These are phyloP conservation scores for Huntiella abstrusa DNA, from an alignment of 2,329 filamentous ascomycete species.

Conservation along the genomic window DNA sequence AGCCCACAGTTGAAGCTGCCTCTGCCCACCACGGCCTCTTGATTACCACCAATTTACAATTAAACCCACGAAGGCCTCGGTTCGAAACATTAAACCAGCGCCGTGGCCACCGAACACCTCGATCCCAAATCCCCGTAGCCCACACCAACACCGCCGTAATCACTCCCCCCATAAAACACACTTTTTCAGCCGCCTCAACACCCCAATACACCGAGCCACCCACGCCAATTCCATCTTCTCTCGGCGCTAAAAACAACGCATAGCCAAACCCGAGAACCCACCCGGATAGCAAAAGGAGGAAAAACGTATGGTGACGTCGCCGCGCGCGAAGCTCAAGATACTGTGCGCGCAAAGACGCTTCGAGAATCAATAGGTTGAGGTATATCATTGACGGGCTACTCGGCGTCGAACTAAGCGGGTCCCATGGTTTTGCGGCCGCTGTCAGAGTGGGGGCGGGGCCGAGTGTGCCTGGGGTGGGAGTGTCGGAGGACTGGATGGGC, in stretches of 20 bases:
- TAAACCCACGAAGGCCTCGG: slow-evolving; percentile 75
- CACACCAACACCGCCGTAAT: slow-evolving; percentile 76
- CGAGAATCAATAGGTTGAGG: slow-evolving; percentile 90
- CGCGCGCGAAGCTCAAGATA: slow-evolving; percentile 80
- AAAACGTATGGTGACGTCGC: slow-evolving; percentile 81
- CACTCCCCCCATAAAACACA: slow-evolving; percentile 78
- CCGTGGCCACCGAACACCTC: slow-evolving; percentile 82
- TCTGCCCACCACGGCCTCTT: slow-evolving; percentile 70
- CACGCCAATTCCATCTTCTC: slow-evolving; percentile 78
- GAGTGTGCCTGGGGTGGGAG: slow-evolving; percentile 12
- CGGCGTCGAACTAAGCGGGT: slow-evolving; percentile 66
- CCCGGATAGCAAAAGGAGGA: slow-evolving; percentile 55
- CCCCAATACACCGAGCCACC: slow-evolving; percentile 95
- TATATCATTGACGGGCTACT: slow-evolving; percentile 92
- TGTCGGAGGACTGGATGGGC: slow-evolving; percentile 23
- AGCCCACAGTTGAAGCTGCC: slow-evolving; percentile 49
- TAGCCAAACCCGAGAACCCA: slow-evolving; percentile 82
- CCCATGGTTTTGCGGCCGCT: slow-evolving; percentile 26
- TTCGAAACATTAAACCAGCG: slow-evolving; percentile 83
- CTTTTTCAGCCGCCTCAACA: slow-evolving; percentile 72
- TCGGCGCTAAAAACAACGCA: slow-evolving; percentile 81
- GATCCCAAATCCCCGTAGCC: slow-evolving; percentile 92
- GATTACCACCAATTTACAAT: slow-evolving; percentile 86
- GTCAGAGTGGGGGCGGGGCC: slow-evolving; percentile 16
- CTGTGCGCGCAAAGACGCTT: slow-evolving; percentile 80